A percentile compares a stretch with the other conserved stretches of the same genome.
Evolutionary conservation across 2,329 filamentous ascomycete genomes (phyloP).

Genomic region (Colletotrichum gloeosporioides): DNA sequence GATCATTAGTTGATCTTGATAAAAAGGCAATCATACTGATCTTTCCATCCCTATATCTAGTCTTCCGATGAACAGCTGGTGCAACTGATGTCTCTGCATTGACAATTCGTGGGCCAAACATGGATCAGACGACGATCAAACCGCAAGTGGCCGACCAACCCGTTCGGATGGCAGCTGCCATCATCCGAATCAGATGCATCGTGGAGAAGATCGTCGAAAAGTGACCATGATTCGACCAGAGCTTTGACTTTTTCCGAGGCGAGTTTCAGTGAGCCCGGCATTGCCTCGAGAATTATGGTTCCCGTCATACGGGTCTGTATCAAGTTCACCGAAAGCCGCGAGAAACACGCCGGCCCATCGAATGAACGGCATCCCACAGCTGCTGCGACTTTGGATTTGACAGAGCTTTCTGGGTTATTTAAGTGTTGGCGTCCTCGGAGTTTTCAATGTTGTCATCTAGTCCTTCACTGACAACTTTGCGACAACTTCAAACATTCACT

Average conservation of each 20-base stretch:
- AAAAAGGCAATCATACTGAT: not conserved
- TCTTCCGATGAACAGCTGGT: not conserved
- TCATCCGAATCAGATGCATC: not conserved
- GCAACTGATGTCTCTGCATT: not conserved
- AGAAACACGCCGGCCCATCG: not conserved
- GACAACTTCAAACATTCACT: not conserved
- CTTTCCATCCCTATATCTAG: not conserved
- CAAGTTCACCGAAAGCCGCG: not conserved
- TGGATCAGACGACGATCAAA: conserved; percentile 21
- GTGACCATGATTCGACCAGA: not conserved
- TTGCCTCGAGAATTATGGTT: not conserved
- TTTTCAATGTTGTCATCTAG: not conserved
- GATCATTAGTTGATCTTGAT: not conserved
- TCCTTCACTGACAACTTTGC: not conserved
- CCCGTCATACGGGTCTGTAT: not conserved
- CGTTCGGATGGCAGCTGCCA: conserved; percentile 20
- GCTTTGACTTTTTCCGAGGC: not conserved
- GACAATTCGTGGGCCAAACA: not conserved
- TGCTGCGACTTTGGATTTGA: not conserved
- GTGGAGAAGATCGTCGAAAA: not conserved
- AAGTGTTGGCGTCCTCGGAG: not conserved
- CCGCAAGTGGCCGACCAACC: not conserved
- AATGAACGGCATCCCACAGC: not conserved
- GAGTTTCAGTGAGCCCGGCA: conserved; percentile 1
- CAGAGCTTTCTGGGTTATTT: not conserved